Evolutionary conservation across 305 asterid species (phyloP), one percentile per base, ranked within the genome.

Genomic region (Plantago lanceolata): DNA sequence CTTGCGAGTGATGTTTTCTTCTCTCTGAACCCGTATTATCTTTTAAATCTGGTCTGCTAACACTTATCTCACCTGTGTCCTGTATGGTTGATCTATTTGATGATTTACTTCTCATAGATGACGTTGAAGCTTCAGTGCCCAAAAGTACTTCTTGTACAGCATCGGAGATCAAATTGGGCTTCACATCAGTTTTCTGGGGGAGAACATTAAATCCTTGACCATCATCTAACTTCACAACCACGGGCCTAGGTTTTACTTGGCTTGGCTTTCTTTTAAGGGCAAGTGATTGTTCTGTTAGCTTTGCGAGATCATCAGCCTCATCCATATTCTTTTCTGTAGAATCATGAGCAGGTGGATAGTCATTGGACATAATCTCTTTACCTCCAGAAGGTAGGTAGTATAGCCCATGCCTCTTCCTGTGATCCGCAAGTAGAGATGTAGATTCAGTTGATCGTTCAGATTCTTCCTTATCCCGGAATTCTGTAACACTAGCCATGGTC

Each of bases 211-310:
- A 50, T 52, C 71, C 74, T 57, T 90, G 91, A 26, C 81, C 92
- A 20, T 87, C 99, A 64, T 85, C 96, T 71, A 93, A 75, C 71
- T 73, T 90, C 71, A 93, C 95, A 57, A 93, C 99, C 70, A 87
- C 87, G 15, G 99, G 99, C 76, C 96, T 86, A 29, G 89, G 76
- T 80, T 83, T 93, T 58, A 80, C 77, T 70, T 76, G 87, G 76
- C 63, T 84, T 40, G 76, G 50, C 76, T 78, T 85, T 71, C 77
- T 93, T 83, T 84, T 87, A 24, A 70, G 45, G 57, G 74, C 67
- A 43, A 87, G 79, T 21, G 96, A 89, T 75, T 82, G 78, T 71
- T 81, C 94, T 20, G 97, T 82, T 71, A 93, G 81, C 87, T 82
- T 90, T 60, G 64, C 78, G 63, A 93, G 87, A 79, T 83, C 88